Conservation (phyloP, 1,284 basidiomycete species). For the Cystobasidium pallidum region DNA sequence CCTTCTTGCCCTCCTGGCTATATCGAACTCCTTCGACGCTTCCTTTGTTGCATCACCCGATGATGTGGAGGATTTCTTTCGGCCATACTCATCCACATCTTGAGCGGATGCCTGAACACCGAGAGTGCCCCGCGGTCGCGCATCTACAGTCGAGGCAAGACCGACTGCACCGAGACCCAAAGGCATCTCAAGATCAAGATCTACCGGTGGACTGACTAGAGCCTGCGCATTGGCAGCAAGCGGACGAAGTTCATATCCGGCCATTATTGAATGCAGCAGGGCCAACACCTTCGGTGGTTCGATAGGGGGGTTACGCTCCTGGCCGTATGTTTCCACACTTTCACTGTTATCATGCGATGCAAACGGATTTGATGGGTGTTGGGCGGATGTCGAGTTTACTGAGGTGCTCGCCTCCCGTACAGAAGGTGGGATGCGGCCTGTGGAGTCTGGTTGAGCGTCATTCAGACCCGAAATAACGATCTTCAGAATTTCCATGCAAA, state of each 20-base stretch:
- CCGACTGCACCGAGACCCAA: not conserved
- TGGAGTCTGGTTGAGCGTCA: slow-evolving; percentile 13
- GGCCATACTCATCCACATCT: slow-evolving; percentile 57
- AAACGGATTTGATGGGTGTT: slow-evolving; percentile 20
- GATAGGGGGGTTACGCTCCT: not conserved
- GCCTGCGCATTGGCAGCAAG: slow-evolving; percentile 79
- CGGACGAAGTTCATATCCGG: slow-evolving; percentile 79
- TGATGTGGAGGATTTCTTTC: slow-evolving; percentile 54
- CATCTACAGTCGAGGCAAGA: slow-evolving; percentile 61
- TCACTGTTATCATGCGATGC: not conserved
- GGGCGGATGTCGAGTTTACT: not conserved
- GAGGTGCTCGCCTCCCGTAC: not conserved
- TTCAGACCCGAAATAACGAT: slow-evolving; percentile 8
- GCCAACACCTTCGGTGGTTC: slow-evolving; percentile 79
- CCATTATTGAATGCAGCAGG: slow-evolving; percentile 80
- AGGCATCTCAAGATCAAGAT: slow-evolving; percentile 71
- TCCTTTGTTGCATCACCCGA: slow-evolving; percentile 41
- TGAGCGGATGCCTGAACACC: slow-evolving; percentile 60
- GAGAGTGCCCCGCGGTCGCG: slow-evolving; percentile 55
- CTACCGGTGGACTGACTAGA: slow-evolving; percentile 77
- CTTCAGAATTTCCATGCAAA: not conserved
- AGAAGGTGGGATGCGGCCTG: not conserved
- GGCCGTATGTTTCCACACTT: not conserved
- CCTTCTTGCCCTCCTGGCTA: slow-evolving; percentile 51
- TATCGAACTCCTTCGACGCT: slow-evolving; percentile 54